These are phyloP conservation scores for Penicillium janthinellum DNA, from an alignment of 2,329 filamentous ascomycete species.

Conservation along the genomic window DNA sequence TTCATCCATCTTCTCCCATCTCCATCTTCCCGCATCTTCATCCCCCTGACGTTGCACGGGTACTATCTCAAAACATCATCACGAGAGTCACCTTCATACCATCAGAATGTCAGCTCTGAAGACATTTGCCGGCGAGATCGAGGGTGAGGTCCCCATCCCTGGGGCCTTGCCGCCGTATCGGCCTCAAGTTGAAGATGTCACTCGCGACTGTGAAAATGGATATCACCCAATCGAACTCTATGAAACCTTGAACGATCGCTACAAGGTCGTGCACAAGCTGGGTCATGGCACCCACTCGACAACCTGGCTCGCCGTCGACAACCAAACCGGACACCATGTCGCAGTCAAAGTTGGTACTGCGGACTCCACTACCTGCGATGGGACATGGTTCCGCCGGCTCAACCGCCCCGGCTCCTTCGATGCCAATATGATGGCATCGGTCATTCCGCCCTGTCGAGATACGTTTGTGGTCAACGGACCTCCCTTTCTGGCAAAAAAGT, in stretches of 20 bases:
- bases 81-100: not conserved
- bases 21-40: not conserved
- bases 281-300: constrained; percentile 1
- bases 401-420: constrained; percentile 3
- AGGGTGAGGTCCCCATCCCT: no score
- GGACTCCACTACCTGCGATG: not conserved
- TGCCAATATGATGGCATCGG: not conserved
- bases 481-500: no score
- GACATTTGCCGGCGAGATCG: not conserved
- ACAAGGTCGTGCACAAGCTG: constrained; percentile 5
- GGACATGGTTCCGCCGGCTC: constrained; percentile 15
- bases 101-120: not conserved
- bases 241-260: not conserved
- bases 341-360: constrained; percentile 2
- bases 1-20: no score
- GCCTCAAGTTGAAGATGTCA: not conserved
- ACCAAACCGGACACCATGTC: not conserved
- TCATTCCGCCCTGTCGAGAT: constrained; percentile 19
- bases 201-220: not conserved
- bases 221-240: not conserved
- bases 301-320: constrained; percentile 1
- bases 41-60: not conserved
- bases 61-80: not conserved
- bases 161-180: no score
- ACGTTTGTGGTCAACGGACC: constrained; percentile 16